phyloP scores from a whole-genome alignment of 2,329 filamentous ascomycete species.

The Escovopsis sp. region DNA sequence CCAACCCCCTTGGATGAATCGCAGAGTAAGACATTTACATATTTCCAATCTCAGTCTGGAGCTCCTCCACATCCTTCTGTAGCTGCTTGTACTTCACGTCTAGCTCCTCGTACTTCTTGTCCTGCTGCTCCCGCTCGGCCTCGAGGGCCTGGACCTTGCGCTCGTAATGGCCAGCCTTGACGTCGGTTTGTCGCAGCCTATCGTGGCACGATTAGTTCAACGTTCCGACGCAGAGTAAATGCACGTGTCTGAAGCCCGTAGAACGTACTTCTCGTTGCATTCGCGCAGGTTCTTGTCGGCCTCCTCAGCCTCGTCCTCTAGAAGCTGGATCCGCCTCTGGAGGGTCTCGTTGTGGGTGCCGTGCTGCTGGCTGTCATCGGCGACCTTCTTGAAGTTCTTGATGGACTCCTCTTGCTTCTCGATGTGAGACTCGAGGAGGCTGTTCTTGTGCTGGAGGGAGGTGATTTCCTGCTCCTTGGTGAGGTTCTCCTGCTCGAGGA shows the following conservation, averaged over 20 bases:
- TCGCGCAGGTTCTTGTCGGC: conserved; percentile 93
- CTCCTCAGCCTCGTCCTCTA: conserved; percentile 96
- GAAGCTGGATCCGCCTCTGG: conserved; percentile 80
- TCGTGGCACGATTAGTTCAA: conserved; percentile 2
- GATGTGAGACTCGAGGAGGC: conserved; percentile 74
- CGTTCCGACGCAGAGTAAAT: not conserved
- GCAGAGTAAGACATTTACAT: conserved; percentile 43
- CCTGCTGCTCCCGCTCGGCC: conserved; percentile 82
- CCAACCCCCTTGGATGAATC: not conserved
- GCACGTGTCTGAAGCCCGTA: not conserved
- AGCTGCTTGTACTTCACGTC: conserved; percentile 69
- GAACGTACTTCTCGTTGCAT: conserved; percentile 90
- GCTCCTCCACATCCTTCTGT: conserved; percentile 83
- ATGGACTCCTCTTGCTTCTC: conserved; percentile 79
- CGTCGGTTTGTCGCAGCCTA: conserved; percentile 96
- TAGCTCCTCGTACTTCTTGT: conserved; percentile 97
- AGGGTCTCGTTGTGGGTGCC: conserved; percentile 85
- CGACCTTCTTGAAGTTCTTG: conserved; percentile 76
- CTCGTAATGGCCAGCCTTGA: conserved; percentile 98
- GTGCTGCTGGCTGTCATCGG: conserved; percentile 68
- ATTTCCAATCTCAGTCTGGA: conserved; percentile 84
- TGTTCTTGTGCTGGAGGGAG: conserved; percentile 90
- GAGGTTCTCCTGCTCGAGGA: conserved; percentile 85
- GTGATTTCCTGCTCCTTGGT: conserved; percentile 97
- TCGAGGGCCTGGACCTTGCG: conserved; percentile 98